Evolutionary conservation across 2,329 filamentous ascomycete genomes (phyloP).

Genomic region (Paecilomyces niveus): DNA sequence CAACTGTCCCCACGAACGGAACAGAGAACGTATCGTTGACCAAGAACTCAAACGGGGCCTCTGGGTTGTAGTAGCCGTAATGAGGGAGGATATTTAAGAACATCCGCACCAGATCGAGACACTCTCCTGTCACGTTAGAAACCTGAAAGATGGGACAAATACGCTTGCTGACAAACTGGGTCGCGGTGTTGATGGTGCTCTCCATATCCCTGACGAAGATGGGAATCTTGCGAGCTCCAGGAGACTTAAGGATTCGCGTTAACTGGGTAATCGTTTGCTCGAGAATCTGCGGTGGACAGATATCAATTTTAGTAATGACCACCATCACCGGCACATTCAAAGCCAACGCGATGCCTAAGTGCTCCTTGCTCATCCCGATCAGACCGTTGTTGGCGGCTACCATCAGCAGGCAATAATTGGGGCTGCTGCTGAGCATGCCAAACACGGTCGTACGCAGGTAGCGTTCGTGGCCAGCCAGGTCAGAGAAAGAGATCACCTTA

Average conservation of each 20-base stretch:
- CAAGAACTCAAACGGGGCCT: conserved; percentile 87
- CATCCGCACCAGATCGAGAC: conserved; percentile 79
- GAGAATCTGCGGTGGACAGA: conserved; percentile 91
- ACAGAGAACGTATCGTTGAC: conserved; percentile 98
- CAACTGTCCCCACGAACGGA: conserved; percentile 91
- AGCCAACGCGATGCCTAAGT: conserved; percentile 87
- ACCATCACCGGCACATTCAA: conserved; percentile 98
- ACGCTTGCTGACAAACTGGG: conserved; percentile 88
- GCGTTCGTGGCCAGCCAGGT: conserved; percentile 89
- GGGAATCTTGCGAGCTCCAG: conserved; percentile 88
- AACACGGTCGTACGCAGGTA: conserved; percentile 96
- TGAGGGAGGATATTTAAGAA: conserved; percentile 95
- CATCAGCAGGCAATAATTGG: conserved; percentile 97
- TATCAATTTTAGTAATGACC: conserved; percentile 95
- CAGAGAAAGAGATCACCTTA: conserved; percentile 95
- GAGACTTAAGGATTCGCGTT: conserved; percentile 86
- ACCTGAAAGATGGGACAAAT: conserved; percentile 98
- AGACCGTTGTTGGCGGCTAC: conserved; percentile 96
- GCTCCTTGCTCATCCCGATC: conserved; percentile 97
- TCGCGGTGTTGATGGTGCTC: conserved; percentile 89
- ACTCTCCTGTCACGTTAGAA: conserved; percentile 92
- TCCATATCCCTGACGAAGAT: conserved; percentile 90
- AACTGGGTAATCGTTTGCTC: conserved; percentile 89
- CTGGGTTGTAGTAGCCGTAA: conserved; percentile 83
- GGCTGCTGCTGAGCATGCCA: conserved; percentile 85